Evolutionary conservation across 768 basidiomycete species (phyloP).

Genomic region (Tulasnella sp.): DNA sequence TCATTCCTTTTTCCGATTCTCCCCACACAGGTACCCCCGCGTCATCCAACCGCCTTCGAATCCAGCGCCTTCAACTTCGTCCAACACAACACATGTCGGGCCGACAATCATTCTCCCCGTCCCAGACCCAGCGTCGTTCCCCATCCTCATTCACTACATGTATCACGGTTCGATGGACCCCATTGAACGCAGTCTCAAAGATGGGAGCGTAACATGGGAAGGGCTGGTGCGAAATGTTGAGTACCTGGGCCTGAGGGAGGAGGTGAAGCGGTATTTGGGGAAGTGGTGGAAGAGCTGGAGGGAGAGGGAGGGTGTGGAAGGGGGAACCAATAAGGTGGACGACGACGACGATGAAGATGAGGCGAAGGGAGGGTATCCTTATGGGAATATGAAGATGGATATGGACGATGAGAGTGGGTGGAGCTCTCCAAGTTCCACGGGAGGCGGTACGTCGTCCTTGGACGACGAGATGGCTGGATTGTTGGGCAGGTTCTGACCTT

Average conservation of each 20-base stretch:
- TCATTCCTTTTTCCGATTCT: constrained; percentile 49
- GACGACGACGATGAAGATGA: constrained; percentile 10
- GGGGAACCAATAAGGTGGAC: background rate
- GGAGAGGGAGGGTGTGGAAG: background rate
- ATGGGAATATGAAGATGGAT: constrained; percentile 8
- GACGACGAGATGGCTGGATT: constrained; percentile 15
- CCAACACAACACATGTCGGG: background rate
- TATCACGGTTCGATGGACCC: constrained; percentile 60
- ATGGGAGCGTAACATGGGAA: constrained; percentile 65
- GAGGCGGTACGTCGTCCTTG: background rate
- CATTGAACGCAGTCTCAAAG: constrained; percentile 57
- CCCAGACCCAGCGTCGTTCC: constrained; percentile 61
- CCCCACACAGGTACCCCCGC: constrained; percentile 30
- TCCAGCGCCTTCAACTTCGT: background rate
- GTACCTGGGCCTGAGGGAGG: constrained; percentile 64
- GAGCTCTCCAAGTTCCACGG: background rate
- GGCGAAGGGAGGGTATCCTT: background rate
- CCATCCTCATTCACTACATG: constrained; percentile 66
- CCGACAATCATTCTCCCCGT: constrained; percentile 64
- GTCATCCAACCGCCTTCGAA: background rate
- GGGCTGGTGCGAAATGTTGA: constrained; percentile 83
- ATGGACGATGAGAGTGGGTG: constrained; percentile 7
- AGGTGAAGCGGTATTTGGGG: constrained; percentile 42
- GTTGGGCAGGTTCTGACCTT: constrained; percentile 9
- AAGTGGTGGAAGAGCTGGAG: constrained; percentile 14